Evolutionary conservation across 2,329 filamentous ascomycete species (phyloP), one percentile per base, ranked within the genome.

Genomic region (Penicillium oxalicum): DNA sequence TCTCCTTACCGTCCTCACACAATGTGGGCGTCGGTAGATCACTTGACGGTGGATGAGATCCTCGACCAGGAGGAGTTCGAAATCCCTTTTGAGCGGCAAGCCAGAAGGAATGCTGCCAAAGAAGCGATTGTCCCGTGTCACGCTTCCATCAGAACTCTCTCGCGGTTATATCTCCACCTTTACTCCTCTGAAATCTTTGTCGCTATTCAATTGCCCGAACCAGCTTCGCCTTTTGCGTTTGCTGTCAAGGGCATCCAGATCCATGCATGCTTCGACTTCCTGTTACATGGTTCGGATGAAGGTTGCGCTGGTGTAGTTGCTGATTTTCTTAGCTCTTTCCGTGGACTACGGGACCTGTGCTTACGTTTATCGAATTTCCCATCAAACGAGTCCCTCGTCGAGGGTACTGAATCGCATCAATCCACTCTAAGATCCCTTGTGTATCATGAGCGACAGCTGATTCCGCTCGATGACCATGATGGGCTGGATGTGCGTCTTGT

Each of bases 341-440:
- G 25, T 32, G 50, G 47, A 13, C 39, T 52, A 40, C 44, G 43
- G 38, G 40, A 49, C 38, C 47, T 52, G n/a, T 32, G 46, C 35
- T 11, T 52, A 12, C 41, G 42, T 29, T 34, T 52, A 18, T 32
- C 47, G 11, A 52, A 52, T 35, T 50, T 52, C 26, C 50, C 50
- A 18, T 4, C 34, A 27, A 47, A 35, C 7, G n/a, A 43, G 28
- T 41, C 26, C 32, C 32, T 9, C 4, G 40, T 52, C 47, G 36
- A 47, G 18, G 40, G 40, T 18, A 50, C 50, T 28, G 7, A 26
- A 27, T 44, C 47, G 33, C 47, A 52, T 41, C 32, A 29, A 9
- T 27, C 47, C 9, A 49, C 50, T 26, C 38, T 52, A 13, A 33
- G 43, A 25, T 41, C 25, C 26, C 34, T 52, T 24, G 41, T 48